Evolutionary conservation across 164 flowering plant species (phyloP), one percentile per base, ranked within the genome.

Genomic region (Stephania japonica): DNA sequence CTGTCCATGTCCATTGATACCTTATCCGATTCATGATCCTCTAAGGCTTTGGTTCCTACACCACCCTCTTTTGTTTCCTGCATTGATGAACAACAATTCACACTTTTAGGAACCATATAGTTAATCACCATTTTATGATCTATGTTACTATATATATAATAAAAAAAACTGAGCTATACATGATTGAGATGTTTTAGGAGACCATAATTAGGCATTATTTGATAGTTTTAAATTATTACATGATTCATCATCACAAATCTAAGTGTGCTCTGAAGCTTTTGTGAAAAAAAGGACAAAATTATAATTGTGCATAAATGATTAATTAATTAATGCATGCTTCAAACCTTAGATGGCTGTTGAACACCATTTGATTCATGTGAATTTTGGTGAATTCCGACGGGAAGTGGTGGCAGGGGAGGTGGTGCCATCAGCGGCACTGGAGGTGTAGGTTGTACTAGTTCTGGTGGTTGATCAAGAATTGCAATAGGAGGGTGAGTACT

Each of bases 281-380:
- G 4, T 32, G 38, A 32, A 32, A 32, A 32, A 32, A 32, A 32
- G 38, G 38, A 32, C 38, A 32, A 32, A 32, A 0, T 2, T 27
- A 27, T 27, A 27, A 27, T 27, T 27, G 32, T 27, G 32, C 32
- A 27, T 27, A 27, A 2, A 32, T 32, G 38, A 32, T 32, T 32
- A 1, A 32, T 32, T 63, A n/a, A 63, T 1, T 63, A 10, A 63
- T 23, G 13, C 25, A 27, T 23, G 27, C 1, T 38, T 78, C 88
- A 65, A 64, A 90, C 94, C 94, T 85, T 86, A 42, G 77, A 70
- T 61, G 44, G 42, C 25, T 74, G 80, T 44, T 83, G 83, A 70
- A 70, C 77, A 18, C 89, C 92, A 73, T 85, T 82, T 26, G 87
- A 85, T 71, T 85, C 87, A 74, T 77, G 81, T 0, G 88, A 85